phyloP scores from a whole-genome alignment of 2,329 filamentous ascomycete species.

The Fusarium pseudonygamai region DNA sequence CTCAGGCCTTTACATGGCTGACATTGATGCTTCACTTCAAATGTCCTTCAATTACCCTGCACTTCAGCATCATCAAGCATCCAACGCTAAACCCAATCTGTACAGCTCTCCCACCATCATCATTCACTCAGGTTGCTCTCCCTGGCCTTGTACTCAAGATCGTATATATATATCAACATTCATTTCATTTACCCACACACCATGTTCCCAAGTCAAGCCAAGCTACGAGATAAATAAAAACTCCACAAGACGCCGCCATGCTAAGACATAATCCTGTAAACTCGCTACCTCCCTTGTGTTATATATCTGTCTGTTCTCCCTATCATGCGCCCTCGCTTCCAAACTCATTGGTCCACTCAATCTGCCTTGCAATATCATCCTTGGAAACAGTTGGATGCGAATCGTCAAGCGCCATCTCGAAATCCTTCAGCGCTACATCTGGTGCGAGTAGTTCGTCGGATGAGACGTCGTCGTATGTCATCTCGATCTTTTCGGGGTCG shows the following conservation, averaged over 20 bases:
- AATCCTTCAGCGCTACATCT: constrained; percentile 87
- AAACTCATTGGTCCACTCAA: constrained; percentile 96
- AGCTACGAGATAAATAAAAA: constrained; percentile 34
- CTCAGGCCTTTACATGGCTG: not conserved
- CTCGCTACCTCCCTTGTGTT: constrained; percentile 19
- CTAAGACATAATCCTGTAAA: constrained; percentile 39
- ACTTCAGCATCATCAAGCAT: not conserved
- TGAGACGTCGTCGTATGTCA: constrained; percentile 91
- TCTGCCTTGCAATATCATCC: constrained; percentile 83
- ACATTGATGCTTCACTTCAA: not conserved
- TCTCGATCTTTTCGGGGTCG: constrained; percentile 84
- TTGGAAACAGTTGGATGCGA: constrained; percentile 89
- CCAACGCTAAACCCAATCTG: not conserved
- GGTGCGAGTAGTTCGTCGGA: constrained; percentile 88
- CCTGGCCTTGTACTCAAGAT: not conserved
- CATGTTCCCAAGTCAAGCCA: constrained; percentile 24
- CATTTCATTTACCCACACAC: constrained; percentile 27
- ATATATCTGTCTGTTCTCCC: constrained; percentile 42
- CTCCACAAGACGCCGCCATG: constrained; percentile 39
- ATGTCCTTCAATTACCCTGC: not conserved
- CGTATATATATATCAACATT: not conserved
- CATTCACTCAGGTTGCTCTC: not conserved
- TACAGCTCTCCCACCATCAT: not conserved
- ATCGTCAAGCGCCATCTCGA: constrained; percentile 88
- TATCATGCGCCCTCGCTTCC: constrained; percentile 80